A percentile compares a stretch with the other conserved stretches of the same genome.
Conservation (phyloP, 345 rosid genomes). For the Eucalyptus erythrocorys region DNA sequence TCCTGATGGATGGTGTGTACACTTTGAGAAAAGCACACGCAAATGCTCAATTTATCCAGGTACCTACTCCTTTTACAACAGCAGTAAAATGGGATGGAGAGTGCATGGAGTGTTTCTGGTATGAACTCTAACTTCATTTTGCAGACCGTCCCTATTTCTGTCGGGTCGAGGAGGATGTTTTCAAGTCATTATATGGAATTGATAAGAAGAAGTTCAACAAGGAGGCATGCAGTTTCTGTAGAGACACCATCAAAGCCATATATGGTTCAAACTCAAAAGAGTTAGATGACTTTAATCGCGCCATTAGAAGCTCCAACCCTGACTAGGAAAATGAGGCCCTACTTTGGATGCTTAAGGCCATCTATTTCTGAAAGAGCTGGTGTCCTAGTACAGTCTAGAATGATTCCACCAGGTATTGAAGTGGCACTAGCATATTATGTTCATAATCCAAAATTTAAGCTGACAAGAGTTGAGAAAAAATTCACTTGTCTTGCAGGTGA, state of each 20-base stretch:
- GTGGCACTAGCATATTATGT: not conserved
- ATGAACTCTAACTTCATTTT: not conserved
- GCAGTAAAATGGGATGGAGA: not conserved
- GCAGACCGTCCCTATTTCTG: slow-evolving; percentile 85
- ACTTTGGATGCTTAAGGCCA: not conserved
- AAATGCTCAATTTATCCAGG: slow-evolving; percentile 45
- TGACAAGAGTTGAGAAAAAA: not conserved
- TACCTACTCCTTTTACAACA: not conserved
- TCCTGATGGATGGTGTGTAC: slow-evolving; percentile 77
- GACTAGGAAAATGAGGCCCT: not conserved
- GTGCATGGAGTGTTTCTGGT: not conserved
- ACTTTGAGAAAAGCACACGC: slow-evolving; percentile 68
- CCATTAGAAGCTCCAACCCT: slow-evolving; percentile 17
- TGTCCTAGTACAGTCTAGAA: not conserved
- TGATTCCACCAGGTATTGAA: not conserved
- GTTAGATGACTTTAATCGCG: slow-evolving; percentile 36
- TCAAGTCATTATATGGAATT: slow-evolving; percentile 41
- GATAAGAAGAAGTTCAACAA: slow-evolving; percentile 55
- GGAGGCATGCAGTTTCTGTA: slow-evolving; percentile 61
- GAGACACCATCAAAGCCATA: slow-evolving; percentile 60
- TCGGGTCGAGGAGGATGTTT: slow-evolving; percentile 56
- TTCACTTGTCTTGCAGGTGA: not conserved
- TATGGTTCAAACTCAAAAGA: slow-evolving; percentile 59
- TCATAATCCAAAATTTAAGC: not conserved
- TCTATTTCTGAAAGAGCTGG: not conserved